Evolutionary conservation across 1,284 basidiomycete genomes (phyloP).

Genomic region (Microstroma glucosiphilum): DNA sequence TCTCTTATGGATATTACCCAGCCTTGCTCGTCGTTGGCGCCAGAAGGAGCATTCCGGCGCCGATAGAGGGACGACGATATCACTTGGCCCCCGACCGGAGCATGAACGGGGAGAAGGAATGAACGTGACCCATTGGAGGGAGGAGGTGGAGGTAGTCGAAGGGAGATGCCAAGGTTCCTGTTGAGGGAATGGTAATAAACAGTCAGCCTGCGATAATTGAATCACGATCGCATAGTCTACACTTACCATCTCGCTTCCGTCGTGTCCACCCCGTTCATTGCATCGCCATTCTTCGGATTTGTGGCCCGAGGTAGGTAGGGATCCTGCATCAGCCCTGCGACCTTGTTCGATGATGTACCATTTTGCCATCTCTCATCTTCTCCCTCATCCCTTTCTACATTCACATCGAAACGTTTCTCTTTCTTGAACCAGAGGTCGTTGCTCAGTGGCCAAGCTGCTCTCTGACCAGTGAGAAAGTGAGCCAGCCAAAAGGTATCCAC

Average conservation of each 20-base stretch:
- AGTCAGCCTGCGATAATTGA: no score
- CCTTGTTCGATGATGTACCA: conserved; percentile 8
- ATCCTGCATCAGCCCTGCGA: conserved; percentile 11
- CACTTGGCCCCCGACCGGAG: conserved; percentile 12
- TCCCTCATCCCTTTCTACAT: background rate
- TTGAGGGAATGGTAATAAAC: background rate
- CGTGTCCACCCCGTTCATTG: conserved; percentile 11
- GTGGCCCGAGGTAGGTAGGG: conserved; percentile 10
- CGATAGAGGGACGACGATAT: conserved; percentile 8
- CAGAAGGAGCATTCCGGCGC: conserved; percentile 2
- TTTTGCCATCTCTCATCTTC: background rate
- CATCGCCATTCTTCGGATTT: conserved; percentile 6
- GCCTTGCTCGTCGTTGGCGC: conserved; percentile 12
- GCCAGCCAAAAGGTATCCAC: background rate
- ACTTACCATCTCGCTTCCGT: conserved; percentile 6
- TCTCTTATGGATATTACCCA: conserved; percentile 10
- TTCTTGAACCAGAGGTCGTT: background rate
- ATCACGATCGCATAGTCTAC: background rate
- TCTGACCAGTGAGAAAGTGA: background rate
- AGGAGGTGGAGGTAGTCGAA: conserved; percentile 2
- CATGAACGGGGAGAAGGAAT: conserved; percentile 9
- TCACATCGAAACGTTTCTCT: background rate
- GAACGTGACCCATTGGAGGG: background rate
- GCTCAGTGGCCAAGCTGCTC: background rate
- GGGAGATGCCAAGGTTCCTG: background rate